These are phyloP conservation scores for Phoma herbarum DNA, from an alignment of 2,329 filamentous ascomycete genomes.

Conservation along the genomic window DNA sequence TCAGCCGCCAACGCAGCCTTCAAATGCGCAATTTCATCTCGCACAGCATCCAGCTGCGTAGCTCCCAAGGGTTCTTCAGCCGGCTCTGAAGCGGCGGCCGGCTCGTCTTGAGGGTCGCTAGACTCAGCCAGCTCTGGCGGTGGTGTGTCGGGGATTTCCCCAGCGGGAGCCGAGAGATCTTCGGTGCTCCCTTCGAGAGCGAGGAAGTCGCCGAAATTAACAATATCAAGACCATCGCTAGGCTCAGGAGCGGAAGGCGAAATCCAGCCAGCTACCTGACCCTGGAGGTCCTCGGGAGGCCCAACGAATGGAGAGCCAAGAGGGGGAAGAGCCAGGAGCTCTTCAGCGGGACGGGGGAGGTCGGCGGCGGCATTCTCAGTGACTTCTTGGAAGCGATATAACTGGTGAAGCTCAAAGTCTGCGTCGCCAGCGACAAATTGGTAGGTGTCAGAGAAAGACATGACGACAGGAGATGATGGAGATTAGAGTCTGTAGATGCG, in stretches of 20 bases:
- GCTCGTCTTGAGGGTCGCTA: background rate
- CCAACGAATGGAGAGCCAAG: slow-evolving; percentile 5
- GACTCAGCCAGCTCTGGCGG: background rate
- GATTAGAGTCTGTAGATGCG: background rate
- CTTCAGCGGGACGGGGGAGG: background rate
- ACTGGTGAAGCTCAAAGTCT: background rate
- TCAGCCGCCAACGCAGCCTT: slow-evolving; percentile 8
- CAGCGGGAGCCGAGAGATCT: background rate
- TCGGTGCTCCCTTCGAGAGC: background rate
- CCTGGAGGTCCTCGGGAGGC: background rate
- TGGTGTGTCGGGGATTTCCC: background rate
- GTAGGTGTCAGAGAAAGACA: background rate
- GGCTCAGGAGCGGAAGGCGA: background rate
- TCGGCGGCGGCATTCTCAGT: background rate
- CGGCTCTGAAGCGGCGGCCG: background rate
- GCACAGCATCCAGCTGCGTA: background rate
- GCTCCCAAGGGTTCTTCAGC: background rate
- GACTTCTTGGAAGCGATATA: background rate
- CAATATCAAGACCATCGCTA: background rate
- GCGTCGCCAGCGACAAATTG: slow-evolving; percentile 8
- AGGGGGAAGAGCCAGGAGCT: background rate
- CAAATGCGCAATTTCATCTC: slow-evolving; percentile 15
- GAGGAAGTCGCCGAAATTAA: slow-evolving; percentile 4
- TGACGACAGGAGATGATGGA: background rate
- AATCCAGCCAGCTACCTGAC: background rate